Evolutionary conservation across 2,329 filamentous ascomycete species (phyloP), one percentile per base, ranked within the genome.

Genomic region (Fusarium robinianum): DNA sequence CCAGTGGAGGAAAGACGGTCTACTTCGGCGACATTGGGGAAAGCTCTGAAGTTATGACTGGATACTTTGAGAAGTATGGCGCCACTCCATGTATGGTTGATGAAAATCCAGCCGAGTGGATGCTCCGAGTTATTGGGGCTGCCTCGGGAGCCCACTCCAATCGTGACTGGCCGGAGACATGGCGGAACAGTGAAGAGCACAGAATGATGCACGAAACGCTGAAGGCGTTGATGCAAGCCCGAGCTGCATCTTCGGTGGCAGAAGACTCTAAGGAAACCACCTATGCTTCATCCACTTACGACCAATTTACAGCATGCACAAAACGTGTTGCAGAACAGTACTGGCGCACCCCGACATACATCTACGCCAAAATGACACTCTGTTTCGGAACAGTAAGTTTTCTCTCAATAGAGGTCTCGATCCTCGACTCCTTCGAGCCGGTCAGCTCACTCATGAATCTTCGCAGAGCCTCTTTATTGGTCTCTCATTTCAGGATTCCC

Each of bases 251-350:
- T n/a, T n/a, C n/a, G n/a, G n/a, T n/a, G n/a, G n/a, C n/a, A n/a
- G n/a, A n/a, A n/a, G n/a, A 18, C 25, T 85, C 85, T 34, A 89
- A 89, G 62, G n/a, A n/a, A n/a, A 88, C 85, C 0, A 88, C 85
- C 2, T 64, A 60, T 25, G 52, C 65, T 1, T 58, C 61, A 12
- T 36, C 50, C 1, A 46, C 52, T 34, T 3, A 17, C 1, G 58
- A 59, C 0, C 67, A 67, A 8, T 60, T 67, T 5, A 42, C 58
- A 11, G 53, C 65, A 27, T 66, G 67, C 12, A 51, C 41, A n/a
- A 49, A 81, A 44, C 50, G 58, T 7, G 52, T 49, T 5, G 56
- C 52, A 18, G 46, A 62, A 22, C 60, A 62, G 10, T 62, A 58
- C 44, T 62, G 57, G 58, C 41, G 60, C 9, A 60, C 55, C 3